Percentiles rank a stretch among this genome's conserved stretches.
Evolutionary conservation across 2,329 filamentous ascomycete species (phyloP).

Genomic region (Epichloe aotearoae): DNA sequence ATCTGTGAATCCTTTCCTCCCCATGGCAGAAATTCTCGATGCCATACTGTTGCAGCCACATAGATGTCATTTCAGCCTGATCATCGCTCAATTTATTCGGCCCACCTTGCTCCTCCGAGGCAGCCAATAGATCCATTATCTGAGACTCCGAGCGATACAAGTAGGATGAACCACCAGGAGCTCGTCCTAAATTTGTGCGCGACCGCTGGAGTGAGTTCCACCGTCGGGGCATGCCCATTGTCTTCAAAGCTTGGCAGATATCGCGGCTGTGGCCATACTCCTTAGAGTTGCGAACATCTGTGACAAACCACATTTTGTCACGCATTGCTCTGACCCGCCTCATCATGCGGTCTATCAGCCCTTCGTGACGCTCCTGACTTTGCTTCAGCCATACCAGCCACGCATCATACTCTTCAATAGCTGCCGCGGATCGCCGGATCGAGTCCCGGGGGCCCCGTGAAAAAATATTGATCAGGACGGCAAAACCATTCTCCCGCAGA

Average conservation of each 20-base stretch:
- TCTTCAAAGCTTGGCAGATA: constrained; percentile 76
- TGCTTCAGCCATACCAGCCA: constrained; percentile 78
- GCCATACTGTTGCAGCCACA: constrained; percentile 68
- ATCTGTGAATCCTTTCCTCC: constrained; percentile 87
- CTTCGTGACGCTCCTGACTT: constrained; percentile 65
- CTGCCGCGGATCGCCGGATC: constrained; percentile 54
- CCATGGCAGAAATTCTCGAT: constrained; percentile 92
- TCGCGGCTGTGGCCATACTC: constrained; percentile 79
- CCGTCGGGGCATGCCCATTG: constrained; percentile 62
- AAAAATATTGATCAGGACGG: constrained; percentile 58
- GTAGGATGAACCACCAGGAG: constrained; percentile 42
- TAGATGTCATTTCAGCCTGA: constrained; percentile 70
- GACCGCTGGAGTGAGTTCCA: constrained; percentile 38
- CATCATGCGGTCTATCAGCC: constrained; percentile 62
- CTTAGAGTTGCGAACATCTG: constrained; percentile 80
- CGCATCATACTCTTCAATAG: constrained; percentile 65
- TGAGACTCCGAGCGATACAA: constrained; percentile 73
- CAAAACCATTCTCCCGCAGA: constrained; percentile 53
- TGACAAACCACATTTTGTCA: constrained; percentile 98
- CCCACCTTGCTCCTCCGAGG: constrained; percentile 69
- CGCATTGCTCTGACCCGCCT: constrained; percentile 59
- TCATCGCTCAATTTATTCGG: constrained; percentile 95
- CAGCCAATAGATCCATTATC: constrained; percentile 76
- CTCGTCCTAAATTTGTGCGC: constrained; percentile 33
- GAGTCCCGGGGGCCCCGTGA: constrained; percentile 59